Conservation (phyloP, 352 stramenopile genomes). For the Phytopythium montanum region DNA sequence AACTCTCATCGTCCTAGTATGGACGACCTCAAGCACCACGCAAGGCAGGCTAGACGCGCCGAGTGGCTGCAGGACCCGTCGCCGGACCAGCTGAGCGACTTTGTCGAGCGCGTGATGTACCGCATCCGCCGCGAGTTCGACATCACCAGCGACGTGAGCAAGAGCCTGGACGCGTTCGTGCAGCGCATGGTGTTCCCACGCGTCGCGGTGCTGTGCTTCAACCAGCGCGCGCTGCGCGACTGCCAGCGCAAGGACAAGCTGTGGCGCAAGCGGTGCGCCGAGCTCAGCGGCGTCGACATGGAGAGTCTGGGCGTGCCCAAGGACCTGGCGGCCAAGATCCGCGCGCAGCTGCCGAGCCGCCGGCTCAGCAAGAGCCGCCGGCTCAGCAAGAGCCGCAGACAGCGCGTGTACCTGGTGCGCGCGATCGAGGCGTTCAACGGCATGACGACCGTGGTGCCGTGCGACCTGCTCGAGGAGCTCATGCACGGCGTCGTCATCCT, state of each 20-base stretch:
- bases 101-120: slow-evolving; percentile 59
- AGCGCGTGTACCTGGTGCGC: slow-evolving; percentile 52
- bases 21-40: slow-evolving; percentile 4
- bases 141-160: slow-evolving; percentile 67
- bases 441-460: slow-evolving; percentile 80
- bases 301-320: slow-evolving; percentile 53
- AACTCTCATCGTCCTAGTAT: not conserved
- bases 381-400: slow-evolving; percentile 15
- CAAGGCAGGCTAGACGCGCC: slow-evolving; percentile 8
- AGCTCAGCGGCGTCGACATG: slow-evolving; percentile 60
- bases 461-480: slow-evolving; percentile 77
- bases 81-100: slow-evolving; percentile 75
- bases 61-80: slow-evolving; percentile 64
- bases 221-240: slow-evolving; percentile 57
- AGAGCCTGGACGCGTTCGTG: slow-evolving; percentile 73
- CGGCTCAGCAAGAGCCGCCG: slow-evolving; percentile 24
- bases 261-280: slow-evolving; percentile 70
- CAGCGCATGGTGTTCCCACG: slow-evolving; percentile 74
- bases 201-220: slow-evolving; percentile 73
- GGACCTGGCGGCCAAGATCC: slow-evolving; percentile 64
- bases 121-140: slow-evolving; percentile 75
- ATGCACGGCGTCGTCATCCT: slow-evolving; percentile 84
- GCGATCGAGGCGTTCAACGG: slow-evolving; percentile 78
- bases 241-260: slow-evolving; percentile 82
- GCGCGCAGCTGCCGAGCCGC: slow-evolving; percentile 42